phyloP scores from a whole-genome alignment of 352 stramenopile species.

The Phytophthora niederhauseri region DNA sequence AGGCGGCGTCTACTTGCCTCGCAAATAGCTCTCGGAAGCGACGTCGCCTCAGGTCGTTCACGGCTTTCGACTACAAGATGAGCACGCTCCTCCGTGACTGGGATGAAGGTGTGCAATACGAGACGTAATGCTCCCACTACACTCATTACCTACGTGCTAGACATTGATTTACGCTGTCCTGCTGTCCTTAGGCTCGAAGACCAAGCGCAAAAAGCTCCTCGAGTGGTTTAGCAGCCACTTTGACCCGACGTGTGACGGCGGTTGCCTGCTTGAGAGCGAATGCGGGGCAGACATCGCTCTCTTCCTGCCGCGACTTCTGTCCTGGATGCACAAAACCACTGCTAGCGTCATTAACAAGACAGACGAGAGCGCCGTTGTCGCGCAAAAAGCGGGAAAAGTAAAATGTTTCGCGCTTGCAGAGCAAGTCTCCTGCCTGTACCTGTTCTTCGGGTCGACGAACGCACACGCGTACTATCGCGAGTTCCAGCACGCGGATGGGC shows the following conservation, averaged over 20 bases:
- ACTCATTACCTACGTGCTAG: neutral
- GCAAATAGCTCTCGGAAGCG: constrained; percentile 39
- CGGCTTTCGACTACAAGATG: constrained; percentile 20
- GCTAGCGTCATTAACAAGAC: constrained; percentile 4
- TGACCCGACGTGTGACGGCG: constrained; percentile 19
- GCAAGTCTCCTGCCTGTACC: constrained; percentile 52
- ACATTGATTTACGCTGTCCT: neutral
- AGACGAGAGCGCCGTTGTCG: constrained; percentile 10
- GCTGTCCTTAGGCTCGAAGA: constrained; percentile 43
- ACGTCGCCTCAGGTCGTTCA: neutral
- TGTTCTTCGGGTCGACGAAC: constrained; percentile 55
- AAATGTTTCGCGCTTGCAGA: constrained; percentile 42
- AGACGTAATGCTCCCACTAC: neutral
- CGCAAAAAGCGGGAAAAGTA: constrained; percentile 11
- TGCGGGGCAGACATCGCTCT: constrained; percentile 56
- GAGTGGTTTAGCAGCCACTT: constrained; percentile 55
- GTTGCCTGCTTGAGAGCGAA: constrained; percentile 42
- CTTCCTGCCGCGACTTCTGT: constrained; percentile 63
- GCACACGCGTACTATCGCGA: constrained; percentile 49
- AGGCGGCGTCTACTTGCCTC: constrained; percentile 79
- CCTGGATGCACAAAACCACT: constrained; percentile 69
- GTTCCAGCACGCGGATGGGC: constrained; percentile 60
- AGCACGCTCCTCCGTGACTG: constrained; percentile 62
- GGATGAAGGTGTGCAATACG: constrained; percentile 59
- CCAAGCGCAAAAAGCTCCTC: constrained; percentile 58